Evolutionary conservation across 139 green algal species (phyloP), one percentile per base, ranked within the genome.

Genomic region (Micractinium sp.): DNA sequence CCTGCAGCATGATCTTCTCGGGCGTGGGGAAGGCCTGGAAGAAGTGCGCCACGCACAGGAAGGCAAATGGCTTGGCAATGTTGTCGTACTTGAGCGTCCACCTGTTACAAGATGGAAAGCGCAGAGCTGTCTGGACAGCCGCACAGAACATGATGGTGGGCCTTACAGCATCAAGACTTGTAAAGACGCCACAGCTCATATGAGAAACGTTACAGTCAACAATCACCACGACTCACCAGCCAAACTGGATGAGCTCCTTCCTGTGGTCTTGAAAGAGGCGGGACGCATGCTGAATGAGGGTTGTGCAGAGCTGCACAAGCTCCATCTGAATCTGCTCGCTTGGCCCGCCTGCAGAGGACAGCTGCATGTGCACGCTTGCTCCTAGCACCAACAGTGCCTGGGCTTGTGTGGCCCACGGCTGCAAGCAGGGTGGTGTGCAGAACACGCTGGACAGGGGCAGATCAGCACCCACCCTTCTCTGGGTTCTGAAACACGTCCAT

Each of bases 241-340:
- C 95, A 90, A 97, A 98, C 86, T 97, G 96, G 82, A 99, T 97
- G 0, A 99, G 90, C 91, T 98, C 94, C 91, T 97, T 97, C 74
- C 94, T 92, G 89, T 98, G 92, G 2, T 89, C 67, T 31, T 94
- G 85, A 82, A 97, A 93, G 0, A 95, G 93, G 5, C 67, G 66
- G 5, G 94, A 90, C 5, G 89, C 76, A 78, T 96, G 83, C 90
- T 97, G 94, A 63, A 98, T 95, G 23, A 99, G 91, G 35, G 94
- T 85, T 5, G 95, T 96, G 0, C 91, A 92, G 47, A 99, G 90
- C 78, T 97, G 93, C 47, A 99, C 92, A 91, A 99, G 85, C 92
- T 97, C 94, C 41, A 97, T 93, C 31, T 96, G 93, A 22, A 97
- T 86, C 18, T 91, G 85, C 77, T 98, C 96, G 22, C 89, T 88